Base-by-base conservation (phyloP, 2,329 filamentous ascomycete genomes). In the Pseudogymnoascus sp. region DNA sequence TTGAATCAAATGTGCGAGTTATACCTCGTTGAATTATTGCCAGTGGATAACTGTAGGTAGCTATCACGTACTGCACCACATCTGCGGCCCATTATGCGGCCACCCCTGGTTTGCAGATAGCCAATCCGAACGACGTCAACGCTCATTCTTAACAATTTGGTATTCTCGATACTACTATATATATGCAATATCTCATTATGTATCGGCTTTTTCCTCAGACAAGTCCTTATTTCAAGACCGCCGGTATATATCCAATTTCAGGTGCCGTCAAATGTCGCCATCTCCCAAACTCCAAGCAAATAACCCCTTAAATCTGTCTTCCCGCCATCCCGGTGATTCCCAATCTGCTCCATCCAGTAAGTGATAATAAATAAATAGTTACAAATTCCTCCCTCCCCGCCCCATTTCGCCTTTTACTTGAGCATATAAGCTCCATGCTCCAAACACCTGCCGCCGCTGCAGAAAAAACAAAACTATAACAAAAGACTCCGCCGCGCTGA, bases 281-380 rank as follows among this genome's bases (percentile, higher is more conserved):
- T 53, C 28, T 33, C 47, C 25, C 28, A 53, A 53, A 53, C 47
- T 53, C 47, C 47, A 33, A 53, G 33, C 25, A 53, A 53, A 53
- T 53, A 53, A 33, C 28, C 47, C 25, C 28, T 35, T 53, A 12
- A 33, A 20, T 20, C 28, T 53, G 18, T 53, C 47, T 53, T 11
- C 15, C 47, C 47, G 6, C 47, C 47, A 20, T 53, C 47, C 47
- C 18, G 15, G 47, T 53, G 33, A 28, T 53, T 33, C 28, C 47
- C 47, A 53, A 53, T 53, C 28, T 53, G 47, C 15, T 53, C 47
- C 28, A 3, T 9, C 47, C 47, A 33, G 25, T 50, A 30, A 12
- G 47, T 53, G 28, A 53, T 53, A 53, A 53, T 53, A 53, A 53
- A 53, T 33, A 53, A 53, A 35, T 4, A 53, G 47, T 53, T 53